A percentile compares a stretch with the other conserved stretches of the same genome.
phyloP scores from a whole-genome alignment of 1,284 basidiomycete species.

The Psilocybe mexicana region DNA sequence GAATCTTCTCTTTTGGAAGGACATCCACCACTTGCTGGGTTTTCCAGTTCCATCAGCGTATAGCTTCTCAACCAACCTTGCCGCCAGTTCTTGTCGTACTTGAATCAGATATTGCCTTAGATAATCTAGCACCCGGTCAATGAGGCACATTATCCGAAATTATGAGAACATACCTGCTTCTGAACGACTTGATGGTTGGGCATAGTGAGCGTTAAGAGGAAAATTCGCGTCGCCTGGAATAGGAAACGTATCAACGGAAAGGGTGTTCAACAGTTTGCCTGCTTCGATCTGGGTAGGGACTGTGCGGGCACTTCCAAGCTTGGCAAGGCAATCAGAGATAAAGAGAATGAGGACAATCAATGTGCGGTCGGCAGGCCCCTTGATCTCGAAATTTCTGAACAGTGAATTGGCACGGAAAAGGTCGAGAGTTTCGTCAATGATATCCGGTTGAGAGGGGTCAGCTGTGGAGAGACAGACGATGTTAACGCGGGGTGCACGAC shows the following conservation, averaged over 20 bases:
- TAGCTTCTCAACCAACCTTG: constrained; percentile 83
- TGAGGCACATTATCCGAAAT: background rate
- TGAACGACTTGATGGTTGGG: constrained; percentile 71
- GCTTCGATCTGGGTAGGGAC: constrained; percentile 84
- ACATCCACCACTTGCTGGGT: constrained; percentile 99
- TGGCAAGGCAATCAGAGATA: constrained; percentile 95
- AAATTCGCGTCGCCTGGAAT: constrained; percentile 97
- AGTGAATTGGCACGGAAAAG: constrained; percentile 99
- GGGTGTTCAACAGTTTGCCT: constrained; percentile 84
- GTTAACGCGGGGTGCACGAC: constrained; percentile 12
- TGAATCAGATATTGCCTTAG: constrained; percentile 92
- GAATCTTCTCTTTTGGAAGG: constrained; percentile 96
- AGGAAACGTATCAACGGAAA: constrained; percentile 90
- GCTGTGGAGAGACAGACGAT: constrained; percentile 42
- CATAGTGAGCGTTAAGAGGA: constrained; percentile 91
- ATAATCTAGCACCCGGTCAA: constrained; percentile 56
- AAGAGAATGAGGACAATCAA: constrained; percentile 98
- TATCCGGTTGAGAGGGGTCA: constrained; percentile 81
- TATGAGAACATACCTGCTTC: constrained; percentile 73
- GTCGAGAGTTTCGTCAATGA: constrained; percentile 95
- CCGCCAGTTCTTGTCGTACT: constrained; percentile 88
- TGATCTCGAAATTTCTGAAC: constrained; percentile 99
- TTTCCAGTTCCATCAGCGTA: constrained; percentile 86
- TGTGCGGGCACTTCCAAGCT: constrained; percentile 70
- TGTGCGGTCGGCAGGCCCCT: constrained; percentile 93